Evolutionary conservation across 345 rosid species (phyloP).

Genomic region (Carallia pectinifolia): DNA sequence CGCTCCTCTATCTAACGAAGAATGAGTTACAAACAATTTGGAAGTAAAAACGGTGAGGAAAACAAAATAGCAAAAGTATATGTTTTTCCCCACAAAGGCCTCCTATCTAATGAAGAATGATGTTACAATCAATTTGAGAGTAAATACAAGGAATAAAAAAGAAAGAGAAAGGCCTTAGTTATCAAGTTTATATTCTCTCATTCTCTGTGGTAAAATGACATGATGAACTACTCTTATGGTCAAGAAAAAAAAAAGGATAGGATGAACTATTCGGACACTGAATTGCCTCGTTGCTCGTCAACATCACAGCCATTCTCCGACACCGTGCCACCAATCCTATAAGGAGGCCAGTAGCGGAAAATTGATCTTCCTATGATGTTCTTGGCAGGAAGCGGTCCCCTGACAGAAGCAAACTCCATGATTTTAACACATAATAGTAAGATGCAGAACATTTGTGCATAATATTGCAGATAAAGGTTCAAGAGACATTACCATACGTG

Average conservation of each 20-base stretch:
- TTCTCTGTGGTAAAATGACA: too few species aligned
- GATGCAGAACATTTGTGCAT: background rate
- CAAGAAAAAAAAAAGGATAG: too few species aligned
- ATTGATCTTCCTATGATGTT: conserved; percentile 91
- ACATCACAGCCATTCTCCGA: conserved; percentile 62
- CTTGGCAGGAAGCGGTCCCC: conserved; percentile 93
- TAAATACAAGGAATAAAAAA: background rate
- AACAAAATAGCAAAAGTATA: background rate
- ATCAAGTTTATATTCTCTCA: too few species aligned
- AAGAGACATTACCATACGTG: conserved; percentile 70
- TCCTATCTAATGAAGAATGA: conserved; percentile 3
- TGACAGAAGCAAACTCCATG: conserved; percentile 24
- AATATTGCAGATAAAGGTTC: background rate
- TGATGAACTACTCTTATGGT: background rate
- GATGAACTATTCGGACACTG: conserved; percentile 23
- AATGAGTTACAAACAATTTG: background rate
- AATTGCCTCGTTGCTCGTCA: conserved; percentile 43
- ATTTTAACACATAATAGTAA: conserved; percentile 5
- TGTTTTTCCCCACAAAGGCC: background rate
- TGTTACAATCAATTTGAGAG: background rate
- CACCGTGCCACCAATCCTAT: conserved; percentile 69
- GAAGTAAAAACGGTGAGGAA: background rate
- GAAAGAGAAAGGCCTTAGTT: too few species aligned
- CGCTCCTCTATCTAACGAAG: conserved; percentile 1
- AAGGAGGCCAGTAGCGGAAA: conserved; percentile 91